Base-by-base conservation (phyloP, 768 basidiomycete species). In the Postia placenta region DNA sequence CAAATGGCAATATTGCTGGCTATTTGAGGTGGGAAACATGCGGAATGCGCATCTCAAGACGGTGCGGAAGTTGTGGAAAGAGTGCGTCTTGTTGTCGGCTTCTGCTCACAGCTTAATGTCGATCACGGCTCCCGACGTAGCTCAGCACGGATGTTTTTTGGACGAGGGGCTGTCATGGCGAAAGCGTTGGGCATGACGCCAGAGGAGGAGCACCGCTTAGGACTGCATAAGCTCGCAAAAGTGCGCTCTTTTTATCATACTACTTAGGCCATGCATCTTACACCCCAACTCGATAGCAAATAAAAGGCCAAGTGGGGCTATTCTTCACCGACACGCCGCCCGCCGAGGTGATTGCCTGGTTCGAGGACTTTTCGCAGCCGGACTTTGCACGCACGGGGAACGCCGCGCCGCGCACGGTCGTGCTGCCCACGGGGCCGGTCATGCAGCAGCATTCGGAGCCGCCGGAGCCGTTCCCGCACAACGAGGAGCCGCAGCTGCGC, bases 1-100 rank as follows among this genome's bases (percentile, higher is more conserved):
- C 57, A 88, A 91, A 71, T 97, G 90, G 85, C 80, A 80, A 61
- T 94, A 96, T 67, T 87, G 91, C 70, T 99, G 93, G 91, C 64
- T 97, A 33, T 96, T 99, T 64, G 83, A 87, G 58, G 91, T 97
- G 4, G 94, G 93, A 14, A 82, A 92, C 57, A 95, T 97, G 92
- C 77, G 96, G 52, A 98, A 95, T 70, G 73, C 92, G 23, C 87
- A 92, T 67, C 71, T 99, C 33, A 94, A 98, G 75, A 92, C 91
- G 45, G 90, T 98, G 41, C 79, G 96, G 56, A 83, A 83, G 51
- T 73, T 88, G 55, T 99, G 96, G 96, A 90, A 91, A 74, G 90
- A 88, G 86, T 91, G 57, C 48, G 85, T 70, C 17, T 30, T 47
- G 6, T 23, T 44, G 42, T 9, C 4, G 25, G 5, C 5, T 22